Percentiles rank a stretch among this genome's conserved stretches.
phyloP scores from a whole-genome alignment of 306 rosid species.

The Acacia acuminata region DNA sequence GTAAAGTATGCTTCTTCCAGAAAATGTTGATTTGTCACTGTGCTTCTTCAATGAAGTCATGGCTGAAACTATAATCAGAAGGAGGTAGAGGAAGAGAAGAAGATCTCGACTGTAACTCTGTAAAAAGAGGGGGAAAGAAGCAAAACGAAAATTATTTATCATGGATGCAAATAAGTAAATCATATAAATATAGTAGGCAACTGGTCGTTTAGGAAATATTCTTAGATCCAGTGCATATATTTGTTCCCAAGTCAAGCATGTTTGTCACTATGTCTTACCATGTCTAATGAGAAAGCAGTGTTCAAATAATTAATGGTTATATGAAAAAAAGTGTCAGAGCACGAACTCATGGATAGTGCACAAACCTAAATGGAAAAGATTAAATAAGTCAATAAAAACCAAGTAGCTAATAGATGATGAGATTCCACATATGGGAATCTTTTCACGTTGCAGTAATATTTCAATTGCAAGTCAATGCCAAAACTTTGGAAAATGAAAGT shows the following conservation, averaged over 20 bases:
- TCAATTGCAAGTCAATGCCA: conserved; percentile 24
- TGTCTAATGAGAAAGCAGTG: neutral
- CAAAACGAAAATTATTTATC: conserved; percentile 18
- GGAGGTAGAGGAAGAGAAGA: conserved; percentile 81
- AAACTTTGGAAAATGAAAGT: conserved; percentile 25
- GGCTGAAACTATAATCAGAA: conserved; percentile 87
- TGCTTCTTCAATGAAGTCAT: conserved; percentile 94
- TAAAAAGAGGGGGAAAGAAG: conserved; percentile 19
- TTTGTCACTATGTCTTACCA: conserved; percentile 17
- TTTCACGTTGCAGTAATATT: conserved; percentile 13
- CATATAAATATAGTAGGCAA: conserved; percentile 12
- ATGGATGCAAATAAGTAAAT: conserved; percentile 13
- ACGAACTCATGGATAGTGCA: neutral
- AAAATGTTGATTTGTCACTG: conserved; percentile 67
- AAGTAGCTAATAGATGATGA: neutral
- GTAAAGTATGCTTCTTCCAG: conserved; percentile 80
- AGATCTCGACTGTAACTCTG: conserved; percentile 92
- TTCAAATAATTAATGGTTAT: conserved; percentile 15
- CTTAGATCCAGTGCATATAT: conserved; percentile 10
- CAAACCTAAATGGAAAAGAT: neutral
- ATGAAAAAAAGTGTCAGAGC: neutral
- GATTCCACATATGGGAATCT: conserved; percentile 15
- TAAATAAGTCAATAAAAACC: neutral
- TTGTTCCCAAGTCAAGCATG: conserved; percentile 22
- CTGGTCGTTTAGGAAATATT: conserved; percentile 12